A percentile compares a stretch with the other conserved stretches of the same genome.
phyloP scores from a whole-genome alignment of 768 basidiomycete genomes.

The Candolleomyces eurysporus region DNA sequence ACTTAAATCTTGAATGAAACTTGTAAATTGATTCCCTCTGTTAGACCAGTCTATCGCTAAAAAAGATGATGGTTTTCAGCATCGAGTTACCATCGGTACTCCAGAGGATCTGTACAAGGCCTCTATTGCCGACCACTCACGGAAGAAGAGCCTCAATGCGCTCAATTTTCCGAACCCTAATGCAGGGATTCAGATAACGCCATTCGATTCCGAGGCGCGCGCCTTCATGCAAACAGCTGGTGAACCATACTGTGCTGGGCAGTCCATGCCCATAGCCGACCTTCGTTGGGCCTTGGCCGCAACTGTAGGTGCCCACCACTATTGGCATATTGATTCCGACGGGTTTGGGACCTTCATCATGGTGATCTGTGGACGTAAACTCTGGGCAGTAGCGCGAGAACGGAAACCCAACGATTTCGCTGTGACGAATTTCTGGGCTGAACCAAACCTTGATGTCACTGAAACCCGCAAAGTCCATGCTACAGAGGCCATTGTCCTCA shows the following conservation, averaged over 20 bases:
- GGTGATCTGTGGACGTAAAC: slow-evolving; percentile 5
- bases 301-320: slow-evolving; percentile 8
- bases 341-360: slow-evolving; percentile 13
- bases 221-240: neutral
- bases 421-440: neutral
- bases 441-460: neutral
- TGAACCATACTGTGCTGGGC: neutral
- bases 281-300: slow-evolving; percentile 17
- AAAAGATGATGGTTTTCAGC: too few relatives aligned
- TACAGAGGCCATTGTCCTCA: slow-evolving; percentile 7
- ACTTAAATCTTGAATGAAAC: too few relatives aligned
- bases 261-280: slow-evolving; percentile 1
- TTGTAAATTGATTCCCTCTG: too few relatives aligned
- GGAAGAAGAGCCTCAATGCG: slow-evolving; percentile 36
- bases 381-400: slow-evolving; percentile 14
- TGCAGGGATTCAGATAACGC: neutral
- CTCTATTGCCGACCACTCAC: too few relatives aligned
- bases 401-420: neutral
- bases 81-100: too few relatives aligned
- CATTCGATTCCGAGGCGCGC: neutral
- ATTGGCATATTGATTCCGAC: slow-evolving; percentile 17
- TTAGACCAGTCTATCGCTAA: too few relatives aligned
- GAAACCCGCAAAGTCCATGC: neutral
- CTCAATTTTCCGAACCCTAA: slow-evolving; percentile 36
- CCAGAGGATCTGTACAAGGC: too few relatives aligned